Base-by-base conservation (phyloP, 768 basidiomycete species). In the Termitomyces sp. region DNA sequence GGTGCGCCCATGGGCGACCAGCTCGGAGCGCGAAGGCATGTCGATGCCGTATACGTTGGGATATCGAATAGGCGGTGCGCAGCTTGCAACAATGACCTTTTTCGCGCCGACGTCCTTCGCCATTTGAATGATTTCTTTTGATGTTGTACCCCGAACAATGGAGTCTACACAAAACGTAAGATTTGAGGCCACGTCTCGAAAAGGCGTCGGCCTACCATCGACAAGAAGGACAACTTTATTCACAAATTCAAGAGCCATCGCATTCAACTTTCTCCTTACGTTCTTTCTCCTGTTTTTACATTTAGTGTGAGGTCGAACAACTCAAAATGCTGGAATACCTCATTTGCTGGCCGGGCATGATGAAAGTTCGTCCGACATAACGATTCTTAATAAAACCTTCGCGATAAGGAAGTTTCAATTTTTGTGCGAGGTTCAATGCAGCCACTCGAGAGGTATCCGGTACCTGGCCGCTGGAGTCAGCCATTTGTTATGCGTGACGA, bases 361-460 rank as follows among this genome's bases (percentile, higher is more conserved):
- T 98, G 70, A 99, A 99, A 0, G 97, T 99, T 62, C 97, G 78
- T 3, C 95, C 97, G 32, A 98, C 94, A 72, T 99, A 99, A 34
- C 97, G 85, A 70, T 99, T 99, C 78, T 99, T 99, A 63, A 98
- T 85, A 70, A 99, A 98, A 1, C 97, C 97, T 74, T 99, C 97
- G 45, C 97, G 84, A 71, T 98, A 99, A 3, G 97, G 96, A 32
- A 98, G 76, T 7, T 81, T 68, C 42, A 98, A 77, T 65, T 86
- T 88, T 69, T 99, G 96, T 19, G 97, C 97, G 39, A 97, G 75
- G 68, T 99, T 96, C 58, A 98, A 73, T 8, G 97, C 97, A 14
- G 97, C 96, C 2, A 98, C 97, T 49, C 97, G 82, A 21, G 92
- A 94, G 0, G 97, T 98, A 69, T 99, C 97, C 14, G 97, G 97